Base-by-base conservation (phyloP, 2,329 filamentous ascomycete species). In the Colletotrichum brevisporum region DNA sequence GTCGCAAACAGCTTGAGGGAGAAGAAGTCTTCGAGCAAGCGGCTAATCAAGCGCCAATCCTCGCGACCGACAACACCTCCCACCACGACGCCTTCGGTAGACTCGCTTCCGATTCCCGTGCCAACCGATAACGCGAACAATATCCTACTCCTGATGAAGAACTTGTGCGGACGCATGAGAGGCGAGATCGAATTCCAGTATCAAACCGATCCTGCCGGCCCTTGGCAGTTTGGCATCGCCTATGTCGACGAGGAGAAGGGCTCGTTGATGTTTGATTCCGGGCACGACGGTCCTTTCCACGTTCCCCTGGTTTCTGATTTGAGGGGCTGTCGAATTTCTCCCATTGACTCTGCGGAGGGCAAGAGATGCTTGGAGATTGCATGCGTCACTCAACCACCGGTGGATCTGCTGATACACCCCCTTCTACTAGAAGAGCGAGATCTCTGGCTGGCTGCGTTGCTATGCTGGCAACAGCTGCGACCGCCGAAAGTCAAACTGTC, bases 381-480 rank as follows among this genome's bases (percentile, higher is more conserved):
- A 56, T 69, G 55, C 16, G 60, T 57, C 61, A 83, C 86, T 61
- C 85, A 88, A 52, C 84, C 85, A 27, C 86, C 86, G 8, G 78
- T 89, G 26, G 87, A 92, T 71, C 82, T 94, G 51, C 83, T 92
- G 62, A 81, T 96, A 66, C 87, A 90, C 43, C 91, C 93, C 15
- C 78, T 88, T 9, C 85, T 86, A 3, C 80, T 86, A 39, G 87
- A 90, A 21, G 92, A 95, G 75, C 89, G 91, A 72, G 92, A 95
- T 73, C 84, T 91, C 24, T 96, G 93, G 93, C 88, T 95, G 65
- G 93, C 93, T 15, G 93, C 93, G 8, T 80, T 96, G 52, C 84
- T 95, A 39, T 94, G 91, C 76, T 96, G 93, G 93, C 92, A 94
- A 77, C 92, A 94, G 71, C 84, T 94, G 68, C 88, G 89, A 26